Evolutionary conservation across 768 basidiomycete species (phyloP).

Genomic region (Trametes coccinea): DNA sequence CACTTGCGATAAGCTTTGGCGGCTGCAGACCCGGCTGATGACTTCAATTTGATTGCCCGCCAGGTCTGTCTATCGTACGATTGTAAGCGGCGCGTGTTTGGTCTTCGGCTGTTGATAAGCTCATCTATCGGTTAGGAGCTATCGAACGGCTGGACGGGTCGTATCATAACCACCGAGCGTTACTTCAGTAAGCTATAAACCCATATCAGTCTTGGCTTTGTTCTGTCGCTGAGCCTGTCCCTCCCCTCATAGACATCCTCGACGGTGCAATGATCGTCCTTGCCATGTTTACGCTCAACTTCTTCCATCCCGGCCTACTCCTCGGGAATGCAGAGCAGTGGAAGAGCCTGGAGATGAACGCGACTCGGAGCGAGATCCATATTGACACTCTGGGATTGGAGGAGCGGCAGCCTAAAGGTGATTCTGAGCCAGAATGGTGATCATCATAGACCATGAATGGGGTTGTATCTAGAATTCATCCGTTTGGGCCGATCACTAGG

Average conservation of each 20-base stretch:
- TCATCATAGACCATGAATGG: too few species aligned
- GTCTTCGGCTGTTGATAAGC: too few species aligned
- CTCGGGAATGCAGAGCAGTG: slow-evolving; percentile 27
- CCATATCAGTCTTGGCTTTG: too few species aligned
- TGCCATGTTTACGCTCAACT: slow-evolving; percentile 46
- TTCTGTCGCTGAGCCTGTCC: too few species aligned
- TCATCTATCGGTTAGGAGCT: slow-evolving; percentile 34
- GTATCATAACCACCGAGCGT: slow-evolving; percentile 47
- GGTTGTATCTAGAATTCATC: too few species aligned
- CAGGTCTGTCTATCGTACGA: slow-evolving; percentile 51
- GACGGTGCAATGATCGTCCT: slow-evolving; percentile 51
- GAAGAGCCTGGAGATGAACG: slow-evolving; percentile 9
- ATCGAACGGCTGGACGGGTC: slow-evolving; percentile 50
- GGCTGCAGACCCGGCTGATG: not conserved
- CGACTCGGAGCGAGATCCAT: not conserved
- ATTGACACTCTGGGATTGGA: not conserved
- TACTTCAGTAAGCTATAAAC: slow-evolving; percentile 44
- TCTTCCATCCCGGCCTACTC: slow-evolving; percentile 47
- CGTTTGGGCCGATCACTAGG: too few species aligned
- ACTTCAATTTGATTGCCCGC: not conserved
- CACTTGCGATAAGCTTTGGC: slow-evolving; percentile 14
- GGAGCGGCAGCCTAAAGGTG: not conserved
- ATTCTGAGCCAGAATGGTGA: too few species aligned
- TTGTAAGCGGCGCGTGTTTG: slow-evolving; percentile 20
- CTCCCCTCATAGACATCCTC: slow-evolving; percentile 40